Base-by-base conservation (phyloP, 1,139 yeast genomes). In the Sugiyamaella castrensis region DNA sequence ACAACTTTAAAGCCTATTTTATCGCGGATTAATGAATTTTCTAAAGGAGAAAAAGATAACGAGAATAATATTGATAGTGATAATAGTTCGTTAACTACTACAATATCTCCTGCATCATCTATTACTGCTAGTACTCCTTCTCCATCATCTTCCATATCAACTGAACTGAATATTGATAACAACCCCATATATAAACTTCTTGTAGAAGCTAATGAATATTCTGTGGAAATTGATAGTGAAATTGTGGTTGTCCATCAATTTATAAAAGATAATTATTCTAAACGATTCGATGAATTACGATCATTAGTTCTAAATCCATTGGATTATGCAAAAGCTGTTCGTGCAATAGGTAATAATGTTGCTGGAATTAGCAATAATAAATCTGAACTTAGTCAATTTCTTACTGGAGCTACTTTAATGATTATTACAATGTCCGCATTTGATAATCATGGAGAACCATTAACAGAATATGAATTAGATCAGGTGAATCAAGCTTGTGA, bases 401-500 rank as follows among this genome's bases (percentile, higher is more conserved):
- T 84, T 1, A 66, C 79, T 4, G 78, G 77, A 47, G 95, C 89
- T 46, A 85, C 85, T 56, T 72, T 82, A 0, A 73, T 89, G 62
- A 84, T 87, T 2, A 68, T 89, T 6, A 77, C 84, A 1, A 87
- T 89, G 84, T 79, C 95, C 0, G 82, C 87, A 1, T 71, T 82
- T 35, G 72, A 74, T 24, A 72, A 74, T 1, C 67, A 65, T 32
- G 68, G 72, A 1, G 39, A 54, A 9, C 52, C 51, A 4, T 64
- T 82, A 11, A 55, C 67, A 1, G 68, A 63, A 0, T 53, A 54
- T 1, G 80, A 77, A 49, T 62, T 81, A 51, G 58, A 60, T 1
- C 64, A 65, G 8, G 65, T 86, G 0, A 30, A 63, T 4, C 67
- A 69, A 7, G 79, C 82, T 0, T 78, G 87, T 57, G 69, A 71